A percentile compares a stretch with the other conserved stretches of the same genome.
These are phyloP conservation scores for Lasiodiplodia citricola DNA, from an alignment of 2,329 filamentous ascomycete species.

Conservation along the genomic window DNA sequence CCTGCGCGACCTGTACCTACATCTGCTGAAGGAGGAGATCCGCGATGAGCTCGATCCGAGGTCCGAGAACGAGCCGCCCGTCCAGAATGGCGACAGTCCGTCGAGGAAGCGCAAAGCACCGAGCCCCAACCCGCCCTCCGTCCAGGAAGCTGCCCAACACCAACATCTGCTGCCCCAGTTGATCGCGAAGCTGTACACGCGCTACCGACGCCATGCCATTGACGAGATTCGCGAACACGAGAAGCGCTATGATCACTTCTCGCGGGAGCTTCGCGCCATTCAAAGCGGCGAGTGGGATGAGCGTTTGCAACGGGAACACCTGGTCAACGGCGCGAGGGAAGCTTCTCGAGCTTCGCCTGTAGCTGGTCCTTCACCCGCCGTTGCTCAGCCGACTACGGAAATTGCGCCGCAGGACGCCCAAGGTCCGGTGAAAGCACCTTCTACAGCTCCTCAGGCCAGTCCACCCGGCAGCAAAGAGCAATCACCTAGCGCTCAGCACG, in stretches of 20 bases:
- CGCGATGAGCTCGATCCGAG: slow-evolving; percentile 55
- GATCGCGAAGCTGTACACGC: slow-evolving; percentile 74
- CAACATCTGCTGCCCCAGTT: slow-evolving; percentile 71
- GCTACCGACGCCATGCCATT: slow-evolving; percentile 74
- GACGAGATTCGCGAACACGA: slow-evolving; percentile 77
- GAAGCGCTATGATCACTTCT: slow-evolving; percentile 65
- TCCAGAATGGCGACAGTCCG: slow-evolving; percentile 38
- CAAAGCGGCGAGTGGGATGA: slow-evolving; percentile 65
- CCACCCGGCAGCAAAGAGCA: slow-evolving; percentile 20
- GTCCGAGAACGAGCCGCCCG: slow-evolving; percentile 49
- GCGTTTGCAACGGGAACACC: slow-evolving; percentile 35
- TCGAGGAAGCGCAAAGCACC: slow-evolving; percentile 76
- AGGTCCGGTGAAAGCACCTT: slow-evolving; percentile 12
- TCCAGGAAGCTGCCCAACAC: slow-evolving; percentile 71
- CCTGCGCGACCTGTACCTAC: slow-evolving; percentile 78
- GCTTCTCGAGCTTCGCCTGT: slow-evolving; percentile 29
- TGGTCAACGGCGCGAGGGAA: slow-evolving; percentile 34
- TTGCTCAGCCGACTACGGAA: slow-evolving; percentile 3
- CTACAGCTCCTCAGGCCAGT: slow-evolving; percentile 3
- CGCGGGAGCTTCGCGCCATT: slow-evolving; percentile 71
- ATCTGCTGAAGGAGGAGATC: slow-evolving; percentile 76
- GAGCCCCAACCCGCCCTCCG: slow-evolving; percentile 65
- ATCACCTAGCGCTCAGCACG: slow-evolving; percentile 10
- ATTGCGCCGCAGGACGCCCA: slow-evolving; percentile 15
- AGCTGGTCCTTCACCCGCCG: slow-evolving; percentile 28